Evolutionary conservation across 305 asterid species (phyloP), one percentile per base, ranked within the genome.

Genomic region (Coffea humblotiana): DNA sequence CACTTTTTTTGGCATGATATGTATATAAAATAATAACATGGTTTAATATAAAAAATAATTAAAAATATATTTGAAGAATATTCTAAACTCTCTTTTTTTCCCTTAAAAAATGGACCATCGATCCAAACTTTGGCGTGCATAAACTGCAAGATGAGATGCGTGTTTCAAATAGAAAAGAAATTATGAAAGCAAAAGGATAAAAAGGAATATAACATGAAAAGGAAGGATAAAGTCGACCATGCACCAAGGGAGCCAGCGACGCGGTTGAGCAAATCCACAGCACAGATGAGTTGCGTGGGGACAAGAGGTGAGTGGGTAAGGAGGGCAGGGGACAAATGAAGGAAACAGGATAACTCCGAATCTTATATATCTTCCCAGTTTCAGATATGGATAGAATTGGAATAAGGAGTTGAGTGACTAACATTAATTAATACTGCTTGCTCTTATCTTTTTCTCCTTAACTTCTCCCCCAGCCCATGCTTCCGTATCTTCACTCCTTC

Each of bases 291-390:
- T 19, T 45, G 13, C 4, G 66, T 54, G 43, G 37, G 79, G 83
- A 79, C 76, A 85, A 74, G 66, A n/a, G 78, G 74, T 19, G 80
- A 11, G 73, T 69, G 51, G 73, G 35, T 8, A 9, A 37, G 18
- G 3, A 65, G 75, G 40, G 7, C 32, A 21, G 16, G 68, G 56
- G 35, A 58, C 79, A 78, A 49, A 45, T 5, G 37, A 19, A 37
- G 69, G 58, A 27, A 72, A 80, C 18, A 48, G 85, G 91, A 88
- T 90, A 90, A 85, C 75, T 48, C 80, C 90, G 91, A 88, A 90
- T 88, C 93, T 85, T 71, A 40, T 48, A 2, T 58, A 29, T 78
- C 16, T 52, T 70, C 27, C 61, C 2, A 9, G 54, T 51, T 78
- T 21, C 32, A 51, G 71, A 66, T 66, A 43, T 56, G 29, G 72